phyloP scores from a whole-genome alignment of 108 stramenopile species.

The Seminavis robusta region DNA sequence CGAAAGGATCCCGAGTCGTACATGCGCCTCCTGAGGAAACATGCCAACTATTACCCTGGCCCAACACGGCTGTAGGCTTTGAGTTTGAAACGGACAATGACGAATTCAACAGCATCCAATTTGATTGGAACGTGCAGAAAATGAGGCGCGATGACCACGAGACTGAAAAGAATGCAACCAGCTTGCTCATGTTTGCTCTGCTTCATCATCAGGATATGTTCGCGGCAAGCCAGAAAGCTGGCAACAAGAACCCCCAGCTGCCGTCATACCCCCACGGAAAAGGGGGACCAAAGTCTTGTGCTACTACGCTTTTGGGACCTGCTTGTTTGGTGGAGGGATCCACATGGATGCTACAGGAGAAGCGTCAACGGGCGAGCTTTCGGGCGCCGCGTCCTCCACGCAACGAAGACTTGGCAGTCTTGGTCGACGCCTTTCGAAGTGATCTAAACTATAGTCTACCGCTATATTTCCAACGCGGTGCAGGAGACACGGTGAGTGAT shows the following conservation, averaged over 20 bases:
- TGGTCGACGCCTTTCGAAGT: conserved; percentile 40
- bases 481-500: conserved; percentile 96
- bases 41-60: conserved; percentile 74
- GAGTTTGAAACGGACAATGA: conserved; percentile 16
- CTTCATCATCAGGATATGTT: conserved; percentile 68
- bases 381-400: conserved; percentile 59
- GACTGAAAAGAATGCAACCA: background rate
- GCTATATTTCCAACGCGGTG: conserved; percentile 74
- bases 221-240: conserved; percentile 6
- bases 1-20: conserved; percentile 18
- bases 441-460: conserved; percentile 69
- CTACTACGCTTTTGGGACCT: conserved; percentile 30
- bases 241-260: no score
- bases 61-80: conserved; percentile 35
- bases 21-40: conserved; percentile 43
- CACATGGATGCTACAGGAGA: conserved; percentile 27
- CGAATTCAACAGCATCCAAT: conserved; percentile 14
- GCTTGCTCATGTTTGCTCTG: conserved; percentile 63
- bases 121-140: conserved; percentile 67
- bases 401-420: conserved; percentile 27
- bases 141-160: conserved; percentile 1
- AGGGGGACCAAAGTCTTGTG: conserved; percentile 17
- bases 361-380: conserved; percentile 43
- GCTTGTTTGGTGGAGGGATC: conserved; percentile 37
- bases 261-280: no score